Percentiles rank a stretch among this genome's conserved stretches.
Evolutionary conservation across 2,329 filamentous ascomycete species (phyloP).

Genomic region (Proliferodiscus dingleyae): DNA sequence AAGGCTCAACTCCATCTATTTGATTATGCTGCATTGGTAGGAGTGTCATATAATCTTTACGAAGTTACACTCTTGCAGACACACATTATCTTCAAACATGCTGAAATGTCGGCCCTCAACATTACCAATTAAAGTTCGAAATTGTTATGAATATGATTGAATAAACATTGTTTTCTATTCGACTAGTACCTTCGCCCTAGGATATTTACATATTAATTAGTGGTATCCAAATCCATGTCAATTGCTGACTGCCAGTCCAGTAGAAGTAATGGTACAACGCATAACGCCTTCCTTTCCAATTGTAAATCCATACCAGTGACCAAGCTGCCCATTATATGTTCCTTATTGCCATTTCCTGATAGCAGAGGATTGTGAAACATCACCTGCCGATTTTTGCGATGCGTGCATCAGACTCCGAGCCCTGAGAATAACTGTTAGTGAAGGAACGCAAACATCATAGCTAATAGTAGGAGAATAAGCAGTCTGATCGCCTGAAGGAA

Average conservation of each 20-base stretch:
- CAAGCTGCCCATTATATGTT: slow-evolving; percentile 7
- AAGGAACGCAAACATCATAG: not conserved
- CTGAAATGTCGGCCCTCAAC: too few relatives aligned
- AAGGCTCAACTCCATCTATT: slow-evolving; percentile 3
- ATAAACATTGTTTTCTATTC: not conserved
- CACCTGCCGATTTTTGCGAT: slow-evolving; percentile 17
- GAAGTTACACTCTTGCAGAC: too few relatives aligned
- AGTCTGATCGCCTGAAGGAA: slow-evolving; percentile 12
- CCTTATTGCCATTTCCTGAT: slow-evolving; percentile 8
- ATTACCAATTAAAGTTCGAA: too few relatives aligned
- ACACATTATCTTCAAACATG: too few relatives aligned
- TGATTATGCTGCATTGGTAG: too few relatives aligned
- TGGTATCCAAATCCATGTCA: slow-evolving; percentile 10
- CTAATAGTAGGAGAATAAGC: slow-evolving; percentile 8
- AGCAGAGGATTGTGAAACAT: slow-evolving; percentile 14
- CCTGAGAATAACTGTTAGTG: slow-evolving; percentile 6
- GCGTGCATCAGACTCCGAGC: slow-evolving; percentile 17
- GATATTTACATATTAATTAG: slow-evolving; percentile 18
- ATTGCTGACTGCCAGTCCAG: slow-evolving; percentile 9
- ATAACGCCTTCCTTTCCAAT: slow-evolving; percentile 7
- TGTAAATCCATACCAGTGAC: slow-evolving; percentile 2
- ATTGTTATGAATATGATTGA: too few relatives aligned
- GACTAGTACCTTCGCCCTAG: slow-evolving; percentile 1
- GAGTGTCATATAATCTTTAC: too few relatives aligned
- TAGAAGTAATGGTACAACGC: slow-evolving; percentile 11